Base-by-base conservation (phyloP, 2,329 filamentous ascomycete species). In the Ophiostoma pallidulum region DNA sequence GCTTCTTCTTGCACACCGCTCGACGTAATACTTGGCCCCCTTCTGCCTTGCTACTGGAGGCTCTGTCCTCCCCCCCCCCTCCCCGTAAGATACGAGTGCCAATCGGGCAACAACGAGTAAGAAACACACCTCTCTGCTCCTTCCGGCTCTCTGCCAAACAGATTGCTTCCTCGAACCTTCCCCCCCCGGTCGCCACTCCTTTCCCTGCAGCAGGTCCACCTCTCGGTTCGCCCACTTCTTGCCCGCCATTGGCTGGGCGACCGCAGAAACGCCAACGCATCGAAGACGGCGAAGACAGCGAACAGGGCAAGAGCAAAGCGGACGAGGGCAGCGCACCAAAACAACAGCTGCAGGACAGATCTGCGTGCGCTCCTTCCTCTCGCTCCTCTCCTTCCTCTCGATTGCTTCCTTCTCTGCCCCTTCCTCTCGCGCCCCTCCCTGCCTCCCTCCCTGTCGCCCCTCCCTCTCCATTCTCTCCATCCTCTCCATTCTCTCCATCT, bases 221-320 rank as follows among this genome's bases (percentile, higher is more conserved):
- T 41, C 50, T 51, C 52, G 41, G 45, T 55, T 47, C 50, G 41
- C 22, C 40, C 51, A 31, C 16, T 47, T 54, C 51, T 51, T 42
- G 18, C 8, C 43, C 46, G 24, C 46, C 45, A 57, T 57, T 57
- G 56, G 56, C 51, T 51, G 39, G 48, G 44, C 33, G 48, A 41
- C 52, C 38, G 45, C 49, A 53, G 51, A 53, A 57, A 39, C 51
- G 56, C 53, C 56, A 57, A 48, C 56, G 54, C 56, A 57, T 56
- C 56, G 40, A 50, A 50, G 37, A 43, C 42, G 37, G 50, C 50
- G 33, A 47, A 50, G 37, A 43, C 42, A 33, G 50, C 50, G 33
- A 47, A 48, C 41, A 45, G 28, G 26, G 36, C 45, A 47, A 51
- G 45, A 52, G 39, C 37, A 36, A 33, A 49, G 19, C 35, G 49